Base-by-base conservation (phyloP, 129 eudicot species). In the Saposhnikovia divaricata region DNA sequence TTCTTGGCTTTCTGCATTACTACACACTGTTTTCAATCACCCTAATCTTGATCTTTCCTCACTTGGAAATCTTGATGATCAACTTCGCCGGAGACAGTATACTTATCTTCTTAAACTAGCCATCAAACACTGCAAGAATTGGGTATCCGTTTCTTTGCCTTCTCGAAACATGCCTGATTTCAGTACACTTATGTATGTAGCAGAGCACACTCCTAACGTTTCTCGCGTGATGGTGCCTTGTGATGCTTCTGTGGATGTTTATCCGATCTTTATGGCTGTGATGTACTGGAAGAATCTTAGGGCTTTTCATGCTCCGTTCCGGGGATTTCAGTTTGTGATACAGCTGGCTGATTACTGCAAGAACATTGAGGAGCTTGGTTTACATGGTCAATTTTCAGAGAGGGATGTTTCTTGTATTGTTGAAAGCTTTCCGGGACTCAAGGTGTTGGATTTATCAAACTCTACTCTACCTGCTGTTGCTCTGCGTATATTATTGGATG, bases 321-420 rank as follows among this genome's bases (percentile, higher is more conserved):
- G 73, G 46, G 83, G 79, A 6, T 44, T 9, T 9, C 73, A 21
- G 46, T 53, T 80, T 46, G 18, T 80, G 4, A 15, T 51, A 1
- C 83, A 80, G 15, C 44, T 80, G 73, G 79, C 21, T 19, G 83
- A 80, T 39, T 57, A 55, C 72, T 80, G 83, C 59, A 42, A 80
- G 79, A 73, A 80, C 37, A 72, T 80, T 13, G 61, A 38, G 21
- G 83, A 80, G 74, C 72, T 80, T 28, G 78, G 83, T 40, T n/a
- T 80, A 25, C 61, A 73, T 53, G 83, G 83, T 39, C 37, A 40
- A 0, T 55, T 80, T n/a, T 31, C 27, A 55, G 78, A 73, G 53
- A 59, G 18, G 43, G 82, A 79, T 10, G 65, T 74, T 61, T 12
- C 34, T 4, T 72, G 83, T 28, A 51, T 80, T 38, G 48, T 80